Percentiles rank a stretch among this genome's conserved stretches.
phyloP scores from a whole-genome alignment of 495 filamentous ascomycete species.

The Penicillium cinerascens region DNA sequence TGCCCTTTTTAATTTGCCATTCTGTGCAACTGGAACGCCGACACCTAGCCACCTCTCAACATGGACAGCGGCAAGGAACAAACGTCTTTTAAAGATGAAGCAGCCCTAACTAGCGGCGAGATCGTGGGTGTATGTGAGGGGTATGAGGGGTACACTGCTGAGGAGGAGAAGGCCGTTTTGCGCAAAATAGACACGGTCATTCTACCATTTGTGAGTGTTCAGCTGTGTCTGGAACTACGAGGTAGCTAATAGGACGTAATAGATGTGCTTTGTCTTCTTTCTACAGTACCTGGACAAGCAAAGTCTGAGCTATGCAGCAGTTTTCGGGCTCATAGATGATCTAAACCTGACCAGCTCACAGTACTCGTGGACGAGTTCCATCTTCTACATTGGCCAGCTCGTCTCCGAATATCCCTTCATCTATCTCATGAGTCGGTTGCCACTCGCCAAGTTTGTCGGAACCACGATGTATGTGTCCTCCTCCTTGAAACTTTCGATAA shows the following conservation, averaged over 20 bases:
- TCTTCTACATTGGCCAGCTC: slow-evolving; percentile 49
- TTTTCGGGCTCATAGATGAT: slow-evolving; percentile 53
- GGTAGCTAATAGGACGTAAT: background rate
- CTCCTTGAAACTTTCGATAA: background rate
- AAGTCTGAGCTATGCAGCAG: slow-evolving; percentile 52
- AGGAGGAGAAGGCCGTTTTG: slow-evolving; percentile 43
- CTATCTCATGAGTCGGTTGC: slow-evolving; percentile 55
- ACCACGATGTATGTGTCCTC: slow-evolving; percentile 17
- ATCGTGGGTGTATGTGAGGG: slow-evolving; percentile 20
- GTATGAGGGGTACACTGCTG: slow-evolving; percentile 19
- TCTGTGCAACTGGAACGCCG: background rate
- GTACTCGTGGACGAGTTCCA: slow-evolving; percentile 49
- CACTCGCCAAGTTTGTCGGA: slow-evolving; percentile 37
- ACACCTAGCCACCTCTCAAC: background rate
- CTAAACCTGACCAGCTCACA: slow-evolving; percentile 47
- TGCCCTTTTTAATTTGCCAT: background rate
- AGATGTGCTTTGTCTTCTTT: slow-evolving; percentile 34
- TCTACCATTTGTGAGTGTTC: slow-evolving; percentile 35
- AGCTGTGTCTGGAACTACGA: no score
- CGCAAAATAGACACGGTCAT: slow-evolving; percentile 47
- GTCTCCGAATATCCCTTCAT: slow-evolving; percentile 46
- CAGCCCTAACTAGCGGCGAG: background rate
- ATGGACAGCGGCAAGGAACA: slow-evolving; percentile 10
- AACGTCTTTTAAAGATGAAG: slow-evolving; percentile 5
- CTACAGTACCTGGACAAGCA: slow-evolving; percentile 50